Evolutionary conservation across 2,329 filamentous ascomycete genomes (phyloP).

Genomic region (Xylaria sp.): DNA sequence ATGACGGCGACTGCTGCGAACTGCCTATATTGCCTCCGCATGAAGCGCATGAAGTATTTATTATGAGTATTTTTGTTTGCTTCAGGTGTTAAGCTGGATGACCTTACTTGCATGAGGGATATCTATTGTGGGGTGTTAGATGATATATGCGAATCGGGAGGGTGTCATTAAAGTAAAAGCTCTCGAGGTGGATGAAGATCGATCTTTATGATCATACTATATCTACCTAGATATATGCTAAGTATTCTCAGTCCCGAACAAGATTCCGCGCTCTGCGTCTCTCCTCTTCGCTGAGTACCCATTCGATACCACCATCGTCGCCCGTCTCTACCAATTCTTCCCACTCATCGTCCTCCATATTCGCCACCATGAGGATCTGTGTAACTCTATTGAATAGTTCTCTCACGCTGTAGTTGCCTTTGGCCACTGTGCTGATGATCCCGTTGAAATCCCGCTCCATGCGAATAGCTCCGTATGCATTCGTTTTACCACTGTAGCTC

Average conservation of each 20-base stretch:
- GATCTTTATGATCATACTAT: background rate
- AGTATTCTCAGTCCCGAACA: conserved; percentile 53
- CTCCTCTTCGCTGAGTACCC: conserved; percentile 71
- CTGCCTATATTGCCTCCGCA: too few relatives aligned
- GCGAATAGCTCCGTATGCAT: conserved; percentile 76
- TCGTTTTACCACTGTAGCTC: conserved; percentile 81
- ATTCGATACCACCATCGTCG: conserved; percentile 67
- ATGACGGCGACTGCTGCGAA: too few relatives aligned
- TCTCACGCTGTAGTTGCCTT: conserved; percentile 73
- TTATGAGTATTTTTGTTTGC: too few relatives aligned
- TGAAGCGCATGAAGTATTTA: too few relatives aligned
- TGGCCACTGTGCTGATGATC: conserved; percentile 69
- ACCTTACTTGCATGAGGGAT: too few relatives aligned
- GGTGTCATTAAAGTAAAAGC: background rate
- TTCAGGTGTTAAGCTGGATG: too few relatives aligned
- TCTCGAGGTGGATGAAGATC: too few relatives aligned
- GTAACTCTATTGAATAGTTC: conserved; percentile 74
- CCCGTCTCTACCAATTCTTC: conserved; percentile 67
- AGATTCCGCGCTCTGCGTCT: conserved; percentile 71
- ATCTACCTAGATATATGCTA: conserved; percentile 11
- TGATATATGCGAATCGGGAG: too few relatives aligned
- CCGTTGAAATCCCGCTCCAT: conserved; percentile 78
- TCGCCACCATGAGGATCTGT: conserved; percentile 78
- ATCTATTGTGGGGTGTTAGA: too few relatives aligned
- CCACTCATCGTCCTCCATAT: conserved; percentile 87